Percentiles rank a stretch among this genome's conserved stretches.
These are phyloP conservation scores for Yamadazyma endophytica DNA, from an alignment of 805 yeast species.

Conservation along the genomic window DNA sequence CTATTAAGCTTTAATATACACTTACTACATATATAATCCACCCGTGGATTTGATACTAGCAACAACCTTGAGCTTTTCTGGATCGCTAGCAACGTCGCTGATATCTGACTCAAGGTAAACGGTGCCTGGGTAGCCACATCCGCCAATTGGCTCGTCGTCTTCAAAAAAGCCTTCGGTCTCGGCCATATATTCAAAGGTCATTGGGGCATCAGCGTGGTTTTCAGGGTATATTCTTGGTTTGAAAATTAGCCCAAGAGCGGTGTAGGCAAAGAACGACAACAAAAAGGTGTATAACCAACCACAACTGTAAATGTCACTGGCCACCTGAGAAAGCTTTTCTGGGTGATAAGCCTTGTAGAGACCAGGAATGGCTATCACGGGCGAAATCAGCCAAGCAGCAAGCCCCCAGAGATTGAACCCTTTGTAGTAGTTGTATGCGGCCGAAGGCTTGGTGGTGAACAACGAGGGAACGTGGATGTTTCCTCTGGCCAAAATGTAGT, in stretches of 20 bases:
- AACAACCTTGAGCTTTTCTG: slow-evolving; percentile 10
- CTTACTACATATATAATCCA: slow-evolving; percentile 10
- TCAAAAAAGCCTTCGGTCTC: slow-evolving; percentile 13
- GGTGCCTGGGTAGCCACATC: slow-evolving; percentile 11
- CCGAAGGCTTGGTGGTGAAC: slow-evolving; percentile 7
- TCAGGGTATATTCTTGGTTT: slow-evolving; percentile 11
- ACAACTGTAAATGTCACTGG: slow-evolving; percentile 10
- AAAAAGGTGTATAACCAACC: slow-evolving; percentile 13
- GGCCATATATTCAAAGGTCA: slow-evolving; percentile 14
- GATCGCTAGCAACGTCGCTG: slow-evolving; percentile 7
- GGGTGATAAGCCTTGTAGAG: slow-evolving; percentile 12
- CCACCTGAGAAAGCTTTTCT: slow-evolving; percentile 5
- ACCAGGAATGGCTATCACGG: slow-evolving; percentile 12
- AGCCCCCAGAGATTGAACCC: slow-evolving; percentile 12
- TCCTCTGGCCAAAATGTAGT: slow-evolving; percentile 11
- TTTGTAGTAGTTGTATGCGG: slow-evolving; percentile 10
- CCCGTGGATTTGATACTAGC: slow-evolving; percentile 13
- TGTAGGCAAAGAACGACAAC: slow-evolving; percentile 7
- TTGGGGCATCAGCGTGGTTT: slow-evolving; percentile 9
- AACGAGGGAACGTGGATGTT: slow-evolving; percentile 13
- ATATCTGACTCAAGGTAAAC: slow-evolving; percentile 4
- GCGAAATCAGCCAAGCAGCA: slow-evolving; percentile 10
- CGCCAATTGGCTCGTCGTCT: slow-evolving; percentile 11
- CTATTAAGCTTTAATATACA: too few relatives aligned
- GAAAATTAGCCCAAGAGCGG: slow-evolving; percentile 8